A percentile compares a stretch with the other conserved stretches of the same genome.
Conservation (phyloP, 495 filamentous ascomycete genomes). For the Podospora comata region DNA sequence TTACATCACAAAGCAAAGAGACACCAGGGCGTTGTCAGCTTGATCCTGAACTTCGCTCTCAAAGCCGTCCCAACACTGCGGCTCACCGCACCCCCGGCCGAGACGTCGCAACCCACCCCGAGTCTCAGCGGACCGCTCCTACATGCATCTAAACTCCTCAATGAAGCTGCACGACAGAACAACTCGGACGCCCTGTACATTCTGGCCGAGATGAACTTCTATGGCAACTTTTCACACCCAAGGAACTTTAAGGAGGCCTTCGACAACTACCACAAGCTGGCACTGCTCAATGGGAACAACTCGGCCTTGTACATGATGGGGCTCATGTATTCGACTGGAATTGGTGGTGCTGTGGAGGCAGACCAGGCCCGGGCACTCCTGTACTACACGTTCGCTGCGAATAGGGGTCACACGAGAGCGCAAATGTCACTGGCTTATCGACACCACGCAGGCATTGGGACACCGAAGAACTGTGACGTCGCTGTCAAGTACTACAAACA, state of each 20-base stretch:
- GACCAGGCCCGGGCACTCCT: slow-evolving; percentile 91
- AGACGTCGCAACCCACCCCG: slow-evolving; percentile 24
- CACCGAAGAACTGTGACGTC: slow-evolving; percentile 78
- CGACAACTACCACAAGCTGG: slow-evolving; percentile 72
- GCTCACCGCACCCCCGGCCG: slow-evolving; percentile 38
- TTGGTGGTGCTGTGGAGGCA: slow-evolving; percentile 75
- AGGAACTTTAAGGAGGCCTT: slow-evolving; percentile 81
- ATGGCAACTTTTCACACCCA: slow-evolving; percentile 89
- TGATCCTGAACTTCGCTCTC: slow-evolving; percentile 34
- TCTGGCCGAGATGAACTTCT: slow-evolving; percentile 92
- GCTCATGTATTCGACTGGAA: slow-evolving; percentile 92
- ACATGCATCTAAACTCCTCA: slow-evolving; percentile 69
- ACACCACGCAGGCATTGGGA: slow-evolving; percentile 80
- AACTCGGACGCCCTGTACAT: slow-evolving; percentile 88
- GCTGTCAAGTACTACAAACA: slow-evolving; percentile 85
- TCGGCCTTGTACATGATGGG: slow-evolving; percentile 95
- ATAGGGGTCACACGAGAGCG: slow-evolving; percentile 75
- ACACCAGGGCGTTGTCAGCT: slow-evolving; percentile 38
- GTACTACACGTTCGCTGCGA: slow-evolving; percentile 92
- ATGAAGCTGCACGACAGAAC: slow-evolving; percentile 68
- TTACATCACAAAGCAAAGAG: slow-evolving; percentile 37
- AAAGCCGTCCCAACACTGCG: slow-evolving; percentile 45
- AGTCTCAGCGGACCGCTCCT: slow-evolving; percentile 41
- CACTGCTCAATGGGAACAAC: slow-evolving; percentile 74
- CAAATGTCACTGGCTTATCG: slow-evolving; percentile 94